Conservation (phyloP, 768 basidiomycete genomes). For the Boletus tylopilopsis region DNA sequence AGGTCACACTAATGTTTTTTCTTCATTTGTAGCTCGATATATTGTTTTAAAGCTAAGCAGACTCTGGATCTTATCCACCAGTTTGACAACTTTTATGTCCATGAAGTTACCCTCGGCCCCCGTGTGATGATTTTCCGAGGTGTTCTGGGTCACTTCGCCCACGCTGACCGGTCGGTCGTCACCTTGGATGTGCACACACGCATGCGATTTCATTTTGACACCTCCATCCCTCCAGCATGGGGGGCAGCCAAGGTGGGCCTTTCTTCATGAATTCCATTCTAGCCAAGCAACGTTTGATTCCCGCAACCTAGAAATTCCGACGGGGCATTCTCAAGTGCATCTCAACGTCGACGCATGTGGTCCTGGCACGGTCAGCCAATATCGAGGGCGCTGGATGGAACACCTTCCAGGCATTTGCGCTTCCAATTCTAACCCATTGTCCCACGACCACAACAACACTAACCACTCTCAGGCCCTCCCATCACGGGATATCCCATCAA, state of each 20-base stretch:
- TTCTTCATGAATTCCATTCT: background rate
- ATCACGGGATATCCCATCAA: constrained; percentile 5
- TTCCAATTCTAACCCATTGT: background rate
- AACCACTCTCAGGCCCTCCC: constrained; percentile 11
- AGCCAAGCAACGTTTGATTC: background rate
- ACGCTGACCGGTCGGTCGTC: background rate
- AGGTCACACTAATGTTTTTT: too few species aligned
- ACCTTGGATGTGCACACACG: constrained; percentile 14
- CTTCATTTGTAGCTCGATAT: too few species aligned
- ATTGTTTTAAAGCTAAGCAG: too few species aligned
- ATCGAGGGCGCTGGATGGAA: background rate
- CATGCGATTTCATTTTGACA: background rate
- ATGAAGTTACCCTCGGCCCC: constrained; percentile 13
- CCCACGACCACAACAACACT: background rate
- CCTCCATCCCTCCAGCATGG: background rate
- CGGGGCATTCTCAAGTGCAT: too few species aligned
- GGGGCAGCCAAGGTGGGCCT: constrained; percentile 1
- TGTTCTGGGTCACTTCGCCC: background rate
- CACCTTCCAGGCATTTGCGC: constrained; percentile 12
- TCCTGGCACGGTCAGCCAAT: constrained; percentile 4
- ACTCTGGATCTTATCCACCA: too few species aligned
- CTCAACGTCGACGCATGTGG: constrained; percentile 21
- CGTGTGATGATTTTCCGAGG: constrained; percentile 11
- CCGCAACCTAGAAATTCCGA: background rate
- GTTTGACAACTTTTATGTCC: too few species aligned